Percentiles rank a stretch among this genome's conserved stretches.
These are phyloP conservation scores for Chytridium lagenaria DNA, from an alignment of 371 early-diverging fungal genomes.

Conservation along the genomic window DNA sequence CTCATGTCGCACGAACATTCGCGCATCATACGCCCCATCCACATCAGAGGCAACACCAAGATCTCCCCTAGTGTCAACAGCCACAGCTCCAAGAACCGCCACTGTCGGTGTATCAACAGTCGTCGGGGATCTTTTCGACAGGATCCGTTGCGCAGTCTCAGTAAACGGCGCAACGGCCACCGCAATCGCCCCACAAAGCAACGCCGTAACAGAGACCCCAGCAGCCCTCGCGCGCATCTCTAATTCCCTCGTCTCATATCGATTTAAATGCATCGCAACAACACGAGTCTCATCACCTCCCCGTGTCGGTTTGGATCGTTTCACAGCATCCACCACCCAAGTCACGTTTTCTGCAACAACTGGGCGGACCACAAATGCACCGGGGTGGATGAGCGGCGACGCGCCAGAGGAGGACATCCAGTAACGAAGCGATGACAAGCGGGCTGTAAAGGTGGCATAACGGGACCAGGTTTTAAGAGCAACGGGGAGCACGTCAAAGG, in stretches of 20 bases:
- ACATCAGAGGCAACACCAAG: neutral
- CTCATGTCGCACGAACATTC: neutral
- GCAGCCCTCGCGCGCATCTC: neutral
- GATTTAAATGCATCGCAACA: neutral
- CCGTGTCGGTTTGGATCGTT: too few relatives aligned
- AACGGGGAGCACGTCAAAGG: neutral
- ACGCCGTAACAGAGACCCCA: neutral
- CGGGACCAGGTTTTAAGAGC: neutral
- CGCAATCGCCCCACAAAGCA: neutral
- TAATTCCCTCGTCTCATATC: neutral
- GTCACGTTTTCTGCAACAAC: neutral
- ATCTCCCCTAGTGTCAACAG: neutral
- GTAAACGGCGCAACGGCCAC: slow-evolving; percentile 3
- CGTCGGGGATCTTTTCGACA: neutral
- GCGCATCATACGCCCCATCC: neutral
- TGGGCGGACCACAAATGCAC: neutral
- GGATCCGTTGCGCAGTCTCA: neutral
- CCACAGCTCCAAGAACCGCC: neutral
- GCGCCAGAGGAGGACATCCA: slow-evolving; percentile 5
- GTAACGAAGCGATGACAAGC: neutral
- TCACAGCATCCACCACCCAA: neutral
- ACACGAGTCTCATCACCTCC: neutral
- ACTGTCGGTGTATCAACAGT: neutral
- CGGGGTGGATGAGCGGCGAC: neutral
- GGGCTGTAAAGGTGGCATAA: neutral